Percentiles rank a stretch among this genome's conserved stretches.
phyloP scores from a whole-genome alignment of 345 rosid genomes.

The Rubroshorea leprosula region DNA sequence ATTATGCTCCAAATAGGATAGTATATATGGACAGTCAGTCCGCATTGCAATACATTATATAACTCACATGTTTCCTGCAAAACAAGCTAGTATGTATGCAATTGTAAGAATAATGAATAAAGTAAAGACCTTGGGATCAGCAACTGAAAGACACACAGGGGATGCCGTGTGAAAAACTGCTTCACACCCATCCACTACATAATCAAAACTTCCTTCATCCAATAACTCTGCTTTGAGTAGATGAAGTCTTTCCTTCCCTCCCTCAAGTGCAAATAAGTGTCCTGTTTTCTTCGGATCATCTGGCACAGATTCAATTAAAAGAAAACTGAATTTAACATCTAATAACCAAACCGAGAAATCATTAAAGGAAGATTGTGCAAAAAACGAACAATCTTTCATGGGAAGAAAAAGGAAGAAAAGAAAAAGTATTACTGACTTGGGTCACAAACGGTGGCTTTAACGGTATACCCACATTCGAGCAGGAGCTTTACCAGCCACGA shows the following conservation, averaged over 20 bases:
- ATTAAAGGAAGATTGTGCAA: neutral
- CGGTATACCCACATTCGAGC: slow-evolving; percentile 40
- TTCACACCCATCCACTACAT: slow-evolving; percentile 23
- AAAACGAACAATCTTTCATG: neutral
- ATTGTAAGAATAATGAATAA: neutral
- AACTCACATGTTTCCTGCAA: too few species aligned
- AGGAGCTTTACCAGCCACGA: slow-evolving; percentile 48
- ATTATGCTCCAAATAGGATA: too few species aligned
- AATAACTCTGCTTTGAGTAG: slow-evolving; percentile 22
- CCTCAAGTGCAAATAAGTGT: slow-evolving; percentile 29
- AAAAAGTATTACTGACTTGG: slow-evolving; percentile 39
- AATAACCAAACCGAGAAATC: neutral
- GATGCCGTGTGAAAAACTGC: slow-evolving; percentile 63
- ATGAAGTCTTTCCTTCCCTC: slow-evolving; percentile 26
- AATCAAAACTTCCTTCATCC: slow-evolving; percentile 31
- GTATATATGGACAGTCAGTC: too few species aligned
- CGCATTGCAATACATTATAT: too few species aligned
- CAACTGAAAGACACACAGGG: slow-evolving; percentile 27
- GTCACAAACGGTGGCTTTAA: slow-evolving; percentile 41
- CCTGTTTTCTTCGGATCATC: slow-evolving; percentile 31
- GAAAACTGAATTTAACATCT: slow-evolving; percentile 14
- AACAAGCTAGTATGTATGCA: neutral
- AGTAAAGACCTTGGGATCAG: slow-evolving; percentile 34
- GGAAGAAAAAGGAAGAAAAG: neutral
- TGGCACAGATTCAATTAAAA: slow-evolving; percentile 12